Base-by-base conservation (phyloP, 2,329 filamentous ascomycete species). In the Fusarium oligoseptatum region DNA sequence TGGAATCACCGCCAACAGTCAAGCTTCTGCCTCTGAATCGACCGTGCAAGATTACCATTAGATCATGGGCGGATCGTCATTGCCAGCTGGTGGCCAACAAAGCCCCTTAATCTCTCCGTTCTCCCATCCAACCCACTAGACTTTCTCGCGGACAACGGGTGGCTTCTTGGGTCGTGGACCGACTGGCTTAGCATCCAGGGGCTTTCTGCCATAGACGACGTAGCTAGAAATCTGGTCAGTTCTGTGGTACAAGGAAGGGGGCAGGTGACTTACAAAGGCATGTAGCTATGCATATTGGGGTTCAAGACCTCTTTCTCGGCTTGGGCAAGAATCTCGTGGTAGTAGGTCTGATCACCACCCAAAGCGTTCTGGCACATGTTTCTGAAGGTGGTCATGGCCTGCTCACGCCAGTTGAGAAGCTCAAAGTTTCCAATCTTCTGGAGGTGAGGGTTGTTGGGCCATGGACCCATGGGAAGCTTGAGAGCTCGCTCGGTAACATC, bases 391-490 rank as follows among this genome's bases (percentile, higher is more conserved):
- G 71, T 76, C 10, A 62, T 64, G 15, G 77, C 76, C 6, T 64
- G 71, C 36, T 79, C 72, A 9, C 77, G 76, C 41, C 78, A 79
- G 55, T 77, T 76, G 20, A 68, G 62, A 39, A 78, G 43, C 65
- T 78, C 76, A 10, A 77, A 71, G 3, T 66, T 63, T 2, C 82
- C 82, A 20, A 81, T 72, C 64, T 80, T 74, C 56, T 82, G 82
- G 29, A 79, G 73, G 8, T 73, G 77, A 14, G 63, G 71, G 15
- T 82, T 76, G 34, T 73, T 79, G 14, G 82, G 79, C 80, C 81
- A 82, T 1, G 74, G 62, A 27, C 79, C 80, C 2, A 76, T 76
- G 0, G 82, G 81, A 2, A 82, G 76, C 67, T 81, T 82, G 52
- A 78, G 77, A 1, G 76, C 60, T 0, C 57, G 69, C 67, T 82